A percentile compares a stretch with the other conserved stretches of the same genome.
Conservation (phyloP, 2,329 filamentous ascomycete species). For the Fusarium sp. region DNA sequence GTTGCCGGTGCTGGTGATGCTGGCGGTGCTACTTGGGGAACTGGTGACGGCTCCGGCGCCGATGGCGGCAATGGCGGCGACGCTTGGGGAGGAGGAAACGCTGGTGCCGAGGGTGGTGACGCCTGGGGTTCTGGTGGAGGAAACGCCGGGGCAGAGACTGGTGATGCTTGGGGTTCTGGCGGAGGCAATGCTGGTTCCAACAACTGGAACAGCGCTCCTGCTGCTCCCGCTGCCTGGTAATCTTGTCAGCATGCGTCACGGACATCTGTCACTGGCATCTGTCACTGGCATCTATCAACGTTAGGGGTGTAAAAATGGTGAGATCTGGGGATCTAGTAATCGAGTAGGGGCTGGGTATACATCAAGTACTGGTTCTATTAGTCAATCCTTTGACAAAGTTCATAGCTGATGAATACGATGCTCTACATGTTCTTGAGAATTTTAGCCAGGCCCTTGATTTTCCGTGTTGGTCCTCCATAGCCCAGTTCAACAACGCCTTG, state of each 20-base stretch:
- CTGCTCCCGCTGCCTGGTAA: slow-evolving; percentile 20
- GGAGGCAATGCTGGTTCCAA: not conserved
- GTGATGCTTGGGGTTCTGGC: slow-evolving; percentile 15
- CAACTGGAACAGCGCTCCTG: slow-evolving; percentile 3
- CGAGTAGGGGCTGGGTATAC: not conserved
- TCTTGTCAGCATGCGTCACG: not conserved
- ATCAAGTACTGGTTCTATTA: not conserved
- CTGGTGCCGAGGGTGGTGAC: slow-evolving; percentile 5
- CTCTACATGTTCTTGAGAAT: slow-evolving; percentile 56
- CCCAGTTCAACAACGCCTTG: slow-evolving; percentile 70
- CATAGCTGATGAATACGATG: not conserved
- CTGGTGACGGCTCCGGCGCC: slow-evolving; percentile 20
- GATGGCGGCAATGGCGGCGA: slow-evolving; percentile 28
- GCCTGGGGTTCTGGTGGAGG: slow-evolving; percentile 17
- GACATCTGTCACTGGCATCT: not conserved
- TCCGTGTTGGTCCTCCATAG: slow-evolving; percentile 58
- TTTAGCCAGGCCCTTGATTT: slow-evolving; percentile 53
- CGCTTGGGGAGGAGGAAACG: slow-evolving; percentile 30
- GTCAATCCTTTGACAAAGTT: not conserved
- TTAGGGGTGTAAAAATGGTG: not conserved
- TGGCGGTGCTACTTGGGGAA: slow-evolving; percentile 27
- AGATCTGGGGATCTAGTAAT: not conserved
- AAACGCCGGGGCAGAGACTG: slow-evolving; percentile 18
- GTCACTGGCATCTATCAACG: not conserved
- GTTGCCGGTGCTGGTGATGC: slow-evolving; percentile 42